These are phyloP conservation scores for Cylindrodendrum hubeiense DNA, from an alignment of 2,329 filamentous ascomycete species.

Conservation along the genomic window DNA sequence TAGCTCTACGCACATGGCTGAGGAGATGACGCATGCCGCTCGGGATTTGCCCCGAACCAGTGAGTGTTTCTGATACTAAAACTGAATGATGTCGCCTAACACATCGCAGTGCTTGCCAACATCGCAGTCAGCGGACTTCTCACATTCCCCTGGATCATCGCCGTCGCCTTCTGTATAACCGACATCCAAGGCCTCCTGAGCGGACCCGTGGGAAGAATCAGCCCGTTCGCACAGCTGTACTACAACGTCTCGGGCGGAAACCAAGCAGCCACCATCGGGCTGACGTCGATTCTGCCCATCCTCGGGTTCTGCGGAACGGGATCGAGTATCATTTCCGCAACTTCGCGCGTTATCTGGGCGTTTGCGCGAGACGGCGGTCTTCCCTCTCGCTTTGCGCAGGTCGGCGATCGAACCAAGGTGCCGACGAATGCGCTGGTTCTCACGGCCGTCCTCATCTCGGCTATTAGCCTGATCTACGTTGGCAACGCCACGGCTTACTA, in stretches of 20 bases:
- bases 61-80: background rate
- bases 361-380: slow-evolving; percentile 23
- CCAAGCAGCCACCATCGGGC: slow-evolving; percentile 12
- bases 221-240: slow-evolving; percentile 17
- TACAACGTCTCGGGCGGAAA: slow-evolving; percentile 24
- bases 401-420: slow-evolving; percentile 12
- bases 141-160: slow-evolving; percentile 21
- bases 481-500: slow-evolving; percentile 19
- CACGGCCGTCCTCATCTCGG: slow-evolving; percentile 3
- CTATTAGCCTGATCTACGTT: slow-evolving; percentile 13
- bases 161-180: slow-evolving; percentile 17
- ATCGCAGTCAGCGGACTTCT: slow-evolving; percentile 6
- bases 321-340: slow-evolving; percentile 13
- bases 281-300: slow-evolving; percentile 10
- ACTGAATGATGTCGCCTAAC: background rate
- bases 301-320: slow-evolving; percentile 18
- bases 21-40: slow-evolving; percentile 18
- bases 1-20: slow-evolving; percentile 19
- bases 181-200: slow-evolving; percentile 8
- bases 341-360: slow-evolving; percentile 15
- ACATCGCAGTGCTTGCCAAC: slow-evolving; percentile 1
- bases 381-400: background rate
- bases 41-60: slow-evolving; percentile 16
- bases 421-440: slow-evolving; percentile 1
- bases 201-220: slow-evolving; percentile 13